Percentiles rank a stretch among this genome's conserved stretches.
These are phyloP conservation scores for Stemphylium vesicarium DNA, from an alignment of 2,329 filamentous ascomycete species.

Conservation along the genomic window DNA sequence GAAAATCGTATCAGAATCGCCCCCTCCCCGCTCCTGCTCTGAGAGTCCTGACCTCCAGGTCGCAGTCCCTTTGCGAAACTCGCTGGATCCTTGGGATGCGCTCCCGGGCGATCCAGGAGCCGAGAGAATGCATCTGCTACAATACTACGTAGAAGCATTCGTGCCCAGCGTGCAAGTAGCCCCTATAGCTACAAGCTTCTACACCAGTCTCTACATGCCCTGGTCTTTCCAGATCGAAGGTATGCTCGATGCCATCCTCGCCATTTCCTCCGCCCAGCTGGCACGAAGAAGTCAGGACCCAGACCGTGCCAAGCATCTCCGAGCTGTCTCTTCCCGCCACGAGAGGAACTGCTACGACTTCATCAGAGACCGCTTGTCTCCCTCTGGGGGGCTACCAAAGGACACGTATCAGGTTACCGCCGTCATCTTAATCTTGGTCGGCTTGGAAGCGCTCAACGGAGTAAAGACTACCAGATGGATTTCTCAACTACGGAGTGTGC, in stretches of 20 bases:
- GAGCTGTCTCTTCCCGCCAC: conserved; percentile 38
- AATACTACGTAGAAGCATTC: conserved; percentile 46
- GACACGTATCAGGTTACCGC: conserved; percentile 45
- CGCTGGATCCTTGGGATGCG: conserved; percentile 41
- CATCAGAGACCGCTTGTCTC: conserved; percentile 39
- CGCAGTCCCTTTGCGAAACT: conserved; percentile 22
- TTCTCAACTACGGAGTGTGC: conserved; percentile 43
- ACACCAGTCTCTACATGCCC: conserved; percentile 45
- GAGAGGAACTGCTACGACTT: conserved; percentile 43
- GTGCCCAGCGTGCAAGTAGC: conserved; percentile 47
- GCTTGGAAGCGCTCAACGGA: conserved; percentile 45
- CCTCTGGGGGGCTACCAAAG: conserved; percentile 28
- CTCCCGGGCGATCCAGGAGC: conserved; percentile 32
- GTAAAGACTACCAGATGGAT: conserved; percentile 45
- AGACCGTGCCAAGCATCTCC: conserved; percentile 39
- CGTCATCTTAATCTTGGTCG: conserved; percentile 43
- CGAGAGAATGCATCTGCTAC: conserved; percentile 39
- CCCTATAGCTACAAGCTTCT: conserved; percentile 44
- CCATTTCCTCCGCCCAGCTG: conserved; percentile 45
- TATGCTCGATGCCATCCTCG: conserved; percentile 45
- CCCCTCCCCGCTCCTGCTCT: conserved; percentile 11
- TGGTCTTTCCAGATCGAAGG: conserved; percentile 46
- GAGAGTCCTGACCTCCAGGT: conserved; percentile 22
- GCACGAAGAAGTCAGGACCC: conserved; percentile 35
- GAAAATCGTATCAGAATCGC: conserved; percentile 21